phyloP scores from a whole-genome alignment of 768 basidiomycete genomes.

The Neoboletus magnificus region DNA sequence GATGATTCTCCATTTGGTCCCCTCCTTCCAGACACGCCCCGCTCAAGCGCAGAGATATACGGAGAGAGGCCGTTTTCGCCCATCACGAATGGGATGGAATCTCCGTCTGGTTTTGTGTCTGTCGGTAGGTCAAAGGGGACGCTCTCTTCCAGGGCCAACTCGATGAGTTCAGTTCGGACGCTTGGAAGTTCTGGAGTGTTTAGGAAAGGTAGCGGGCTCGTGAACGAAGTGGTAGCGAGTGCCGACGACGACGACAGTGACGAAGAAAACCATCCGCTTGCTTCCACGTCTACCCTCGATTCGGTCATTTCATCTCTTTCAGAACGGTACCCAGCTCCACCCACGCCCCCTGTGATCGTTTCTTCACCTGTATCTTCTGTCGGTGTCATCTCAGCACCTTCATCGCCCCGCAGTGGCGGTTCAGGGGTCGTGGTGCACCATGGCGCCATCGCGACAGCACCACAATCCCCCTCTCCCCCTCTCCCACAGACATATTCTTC shows the following conservation, averaged over 20 bases:
- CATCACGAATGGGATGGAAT: slow-evolving; percentile 21
- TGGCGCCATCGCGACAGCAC: background rate
- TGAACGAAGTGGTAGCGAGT: slow-evolving; percentile 6
- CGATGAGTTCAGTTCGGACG: slow-evolving; percentile 5
- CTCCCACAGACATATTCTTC: background rate
- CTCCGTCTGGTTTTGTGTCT: slow-evolving; percentile 7
- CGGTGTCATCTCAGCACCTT: slow-evolving; percentile 21
- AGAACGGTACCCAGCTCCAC: slow-evolving; percentile 30
- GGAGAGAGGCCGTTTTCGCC: slow-evolving; percentile 29
- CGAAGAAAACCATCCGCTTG: background rate
- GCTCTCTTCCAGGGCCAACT: slow-evolving; percentile 10
- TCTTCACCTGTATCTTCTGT: slow-evolving; percentile 27
- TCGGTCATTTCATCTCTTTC: slow-evolving; percentile 27
- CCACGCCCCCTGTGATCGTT: slow-evolving; percentile 26
- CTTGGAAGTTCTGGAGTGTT: slow-evolving; percentile 7
- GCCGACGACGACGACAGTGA: background rate
- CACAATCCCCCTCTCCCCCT: background rate
- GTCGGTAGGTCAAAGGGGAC: slow-evolving; percentile 1
- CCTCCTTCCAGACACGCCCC: slow-evolving; percentile 28
- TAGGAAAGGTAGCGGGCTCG: slow-evolving; percentile 19
- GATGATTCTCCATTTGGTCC: slow-evolving; percentile 32
- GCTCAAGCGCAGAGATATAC: slow-evolving; percentile 28
- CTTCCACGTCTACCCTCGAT: background rate
- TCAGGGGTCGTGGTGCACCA: slow-evolving; percentile 14
- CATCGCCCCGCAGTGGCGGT: slow-evolving; percentile 17